These are phyloP conservation scores for Coffea eugenioides DNA, from an alignment of 257 asterid species.

Conservation along the genomic window DNA sequence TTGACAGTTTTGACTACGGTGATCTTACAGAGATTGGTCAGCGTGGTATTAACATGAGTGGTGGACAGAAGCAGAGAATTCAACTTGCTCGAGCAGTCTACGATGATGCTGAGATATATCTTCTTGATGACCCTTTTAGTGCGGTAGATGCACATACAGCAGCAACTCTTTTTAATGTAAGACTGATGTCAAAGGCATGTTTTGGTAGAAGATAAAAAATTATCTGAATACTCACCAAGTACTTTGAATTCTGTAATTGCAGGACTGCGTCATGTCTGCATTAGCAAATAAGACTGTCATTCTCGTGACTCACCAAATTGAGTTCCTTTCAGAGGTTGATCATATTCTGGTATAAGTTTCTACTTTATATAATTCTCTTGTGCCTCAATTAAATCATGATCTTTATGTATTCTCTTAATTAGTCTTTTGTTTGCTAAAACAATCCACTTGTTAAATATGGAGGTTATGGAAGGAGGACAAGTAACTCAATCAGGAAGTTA, in stretches of 20 bases:
- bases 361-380: neutral
- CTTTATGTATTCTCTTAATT: neutral
- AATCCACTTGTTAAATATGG: conserved; percentile 5
- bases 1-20: conserved; percentile 55
- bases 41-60: conserved; percentile 78
- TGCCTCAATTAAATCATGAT: neutral
- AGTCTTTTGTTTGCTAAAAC: neutral
- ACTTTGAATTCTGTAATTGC: conserved; percentile 9
- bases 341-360: conserved; percentile 54
- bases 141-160: conserved; percentile 94
- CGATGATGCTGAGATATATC: conserved; percentile 63
- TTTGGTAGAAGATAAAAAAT: neutral
- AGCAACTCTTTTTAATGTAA: conserved; percentile 60
- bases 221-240: neutral
- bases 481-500: conserved; percentile 63
- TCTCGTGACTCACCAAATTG: conserved; percentile 87
- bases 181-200: conserved; percentile 14
- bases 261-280: conserved; percentile 75
- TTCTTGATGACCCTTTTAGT: conserved; percentile 84
- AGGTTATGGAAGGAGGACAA: conserved; percentile 67
- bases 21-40: conserved; percentile 90
- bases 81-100: conserved; percentile 88
- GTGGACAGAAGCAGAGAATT: conserved; percentile 86
- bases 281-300: conserved; percentile 61
- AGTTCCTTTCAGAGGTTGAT: conserved; percentile 60